These are phyloP conservation scores for Hypoxylon fragiforme DNA, from an alignment of 495 filamentous ascomycete genomes.

Conservation along the genomic window DNA sequence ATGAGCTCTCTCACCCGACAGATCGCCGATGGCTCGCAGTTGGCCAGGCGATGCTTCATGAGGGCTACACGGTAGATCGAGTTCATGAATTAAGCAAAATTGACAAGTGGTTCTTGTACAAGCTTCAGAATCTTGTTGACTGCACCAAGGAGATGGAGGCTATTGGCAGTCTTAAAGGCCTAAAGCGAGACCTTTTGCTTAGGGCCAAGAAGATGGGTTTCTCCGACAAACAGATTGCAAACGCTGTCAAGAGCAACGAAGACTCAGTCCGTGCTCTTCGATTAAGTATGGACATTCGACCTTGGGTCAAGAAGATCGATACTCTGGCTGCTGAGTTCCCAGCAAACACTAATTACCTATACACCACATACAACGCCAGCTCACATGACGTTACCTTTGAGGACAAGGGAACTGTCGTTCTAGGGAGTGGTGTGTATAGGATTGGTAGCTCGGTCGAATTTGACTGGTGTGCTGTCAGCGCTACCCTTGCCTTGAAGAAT, in stretches of 20 bases:
- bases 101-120: conserved; percentile 95
- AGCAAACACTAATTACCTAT: conserved; percentile 95
- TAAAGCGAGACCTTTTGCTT: conserved; percentile 83
- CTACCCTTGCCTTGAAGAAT: conserved; percentile 77
- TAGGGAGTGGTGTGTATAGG: conserved; percentile 93
- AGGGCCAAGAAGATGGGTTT: conserved; percentile 97
- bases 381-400: conserved; percentile 94
- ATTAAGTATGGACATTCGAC: conserved; percentile 79
- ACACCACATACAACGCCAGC: conserved; percentile 98
- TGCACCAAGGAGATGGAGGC: conserved; percentile 84
- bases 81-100: conserved; percentile 96
- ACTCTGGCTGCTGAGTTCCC: conserved; percentile 97
- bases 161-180: conserved; percentile 79
- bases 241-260: conserved; percentile 81
- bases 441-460: conserved; percentile 98
- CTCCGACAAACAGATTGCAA: conserved; percentile 92
- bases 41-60: conserved; percentile 96
- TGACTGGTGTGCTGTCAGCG: conserved; percentile 98
- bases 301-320: conserved; percentile 98
- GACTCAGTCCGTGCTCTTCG: conserved; percentile 85
- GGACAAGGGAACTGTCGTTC: conserved; percentile 86
- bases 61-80: conserved; percentile 87
- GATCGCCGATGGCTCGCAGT: conserved; percentile 97
- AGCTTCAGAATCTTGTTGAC: conserved; percentile 94
- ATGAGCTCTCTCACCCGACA: conserved; percentile 85